phyloP scores from a whole-genome alignment of 164 flowering plant species.

The Magnolia sinica region DNA sequence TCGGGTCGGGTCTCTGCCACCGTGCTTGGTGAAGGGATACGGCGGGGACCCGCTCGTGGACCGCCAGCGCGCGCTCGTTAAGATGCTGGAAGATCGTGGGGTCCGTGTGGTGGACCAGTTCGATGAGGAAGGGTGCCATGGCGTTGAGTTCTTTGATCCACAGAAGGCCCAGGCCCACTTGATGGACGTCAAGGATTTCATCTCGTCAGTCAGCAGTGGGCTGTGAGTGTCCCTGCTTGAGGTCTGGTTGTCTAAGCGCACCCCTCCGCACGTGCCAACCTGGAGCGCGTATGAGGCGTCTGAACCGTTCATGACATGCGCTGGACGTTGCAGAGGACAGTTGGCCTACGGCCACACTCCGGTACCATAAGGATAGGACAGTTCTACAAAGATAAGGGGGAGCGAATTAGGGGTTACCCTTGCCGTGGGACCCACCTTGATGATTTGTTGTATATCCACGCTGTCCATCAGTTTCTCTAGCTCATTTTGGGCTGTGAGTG shows the following conservation, averaged over 20 bases:
- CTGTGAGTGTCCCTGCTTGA: background rate
- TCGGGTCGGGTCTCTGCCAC: conserved; percentile 14
- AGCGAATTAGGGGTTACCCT: too few species aligned
- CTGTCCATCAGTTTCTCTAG: too few species aligned
- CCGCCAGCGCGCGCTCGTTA: conserved; percentile 25
- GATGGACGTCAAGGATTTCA: background rate
- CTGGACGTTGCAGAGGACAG: too few species aligned
- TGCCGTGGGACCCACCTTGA: too few species aligned
- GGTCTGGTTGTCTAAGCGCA: too few species aligned
- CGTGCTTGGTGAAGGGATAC: conserved; percentile 28
- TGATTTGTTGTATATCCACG: too few species aligned
- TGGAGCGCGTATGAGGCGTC: too few species aligned
- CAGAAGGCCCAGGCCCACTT: background rate
- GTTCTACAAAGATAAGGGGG: too few species aligned
- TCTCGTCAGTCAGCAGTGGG: background rate
- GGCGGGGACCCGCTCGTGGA: conserved; percentile 36
- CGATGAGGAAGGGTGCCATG: conserved; percentile 5
- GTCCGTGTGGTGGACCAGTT: background rate
- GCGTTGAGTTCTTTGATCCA: background rate
- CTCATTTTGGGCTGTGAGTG: background rate
- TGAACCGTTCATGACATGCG: too few species aligned
- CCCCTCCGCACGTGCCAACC: too few species aligned
- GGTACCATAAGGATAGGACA: too few species aligned
- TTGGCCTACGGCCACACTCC: too few species aligned
- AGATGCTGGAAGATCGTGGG: conserved; percentile 27